Evolutionary conservation across 495 filamentous ascomycete species (phyloP).

Genomic region (Tuber magnatum): DNA sequence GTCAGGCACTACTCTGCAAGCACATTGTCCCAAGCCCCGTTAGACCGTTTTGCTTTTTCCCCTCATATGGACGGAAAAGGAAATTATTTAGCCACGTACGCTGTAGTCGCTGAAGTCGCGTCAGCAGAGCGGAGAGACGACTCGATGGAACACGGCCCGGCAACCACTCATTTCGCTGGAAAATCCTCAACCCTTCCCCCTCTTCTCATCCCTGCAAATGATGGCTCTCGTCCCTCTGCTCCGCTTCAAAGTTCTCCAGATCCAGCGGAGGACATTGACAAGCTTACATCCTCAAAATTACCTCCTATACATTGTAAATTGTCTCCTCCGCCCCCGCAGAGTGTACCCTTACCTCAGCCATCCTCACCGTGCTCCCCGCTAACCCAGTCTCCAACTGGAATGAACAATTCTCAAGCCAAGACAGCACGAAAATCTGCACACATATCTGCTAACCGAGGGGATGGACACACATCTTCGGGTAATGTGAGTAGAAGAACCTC

Average conservation of each 20-base stretch:
- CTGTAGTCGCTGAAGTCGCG: background rate
- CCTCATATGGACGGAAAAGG: background rate
- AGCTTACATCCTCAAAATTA: slow-evolving; percentile 13
- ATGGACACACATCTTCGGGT: slow-evolving; percentile 30
- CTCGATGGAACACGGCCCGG: background rate
- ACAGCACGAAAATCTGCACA: slow-evolving; percentile 34
- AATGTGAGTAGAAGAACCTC: slow-evolving; percentile 20
- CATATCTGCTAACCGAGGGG: slow-evolving; percentile 21
- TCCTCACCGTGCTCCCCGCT: slow-evolving; percentile 6
- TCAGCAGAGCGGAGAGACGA: background rate
- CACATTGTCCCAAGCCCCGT: background rate
- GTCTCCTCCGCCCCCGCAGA: background rate
- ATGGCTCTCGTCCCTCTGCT: slow-evolving; percentile 25
- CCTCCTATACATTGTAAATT: slow-evolving; percentile 3
- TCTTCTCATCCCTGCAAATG: slow-evolving; percentile 14
- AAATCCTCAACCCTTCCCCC: slow-evolving; percentile 7
- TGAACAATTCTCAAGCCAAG: slow-evolving; percentile 31
- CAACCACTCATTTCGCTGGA: slow-evolving; percentile 2
- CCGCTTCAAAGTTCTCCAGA: slow-evolving; percentile 25
- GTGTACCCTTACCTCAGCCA: background rate
- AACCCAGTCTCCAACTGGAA: slow-evolving; percentile 15
- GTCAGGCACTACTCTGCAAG: background rate
- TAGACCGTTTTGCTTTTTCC: background rate
- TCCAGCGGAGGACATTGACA: slow-evolving; percentile 29
- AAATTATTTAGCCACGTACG: background rate